Base-by-base conservation (phyloP, 768 basidiomycete genomes). In the Cyathus striatus region DNA sequence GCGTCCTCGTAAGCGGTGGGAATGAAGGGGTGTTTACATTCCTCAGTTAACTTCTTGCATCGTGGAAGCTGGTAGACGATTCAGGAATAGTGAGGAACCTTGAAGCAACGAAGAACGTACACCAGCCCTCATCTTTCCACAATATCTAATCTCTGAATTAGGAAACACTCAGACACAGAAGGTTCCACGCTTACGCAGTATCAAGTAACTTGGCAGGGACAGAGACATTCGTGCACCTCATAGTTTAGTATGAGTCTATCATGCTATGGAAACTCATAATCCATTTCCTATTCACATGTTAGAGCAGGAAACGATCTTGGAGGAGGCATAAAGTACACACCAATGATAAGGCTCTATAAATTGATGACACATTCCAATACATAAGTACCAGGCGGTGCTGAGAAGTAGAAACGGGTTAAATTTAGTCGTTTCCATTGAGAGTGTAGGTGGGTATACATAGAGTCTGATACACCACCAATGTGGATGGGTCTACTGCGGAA, bases 391-490 rank as follows among this genome's bases (percentile, higher is more conserved):
- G 1, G 83, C 85, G 1, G 86, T 65, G 52, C 86, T 85, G 10
- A 79, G 76, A 4, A 83, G 82, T 83, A 83, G 40, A 5, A 13
- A 14, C 17, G 23, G 12, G 16, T 20, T 41, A 33, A 13, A 13
- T 18, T 40, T 24, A 46, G 20, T n/a, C 3, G 43, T 18, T 41
- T 45, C 7, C 13, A 16, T 14, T n/a, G 23, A 25, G 23, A 23
- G 43, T 24, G 32, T 42, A 41, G 9, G 18, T 17, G 33, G 18
- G 34, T 34, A 53, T 78, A 45, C 47, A 86, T 87, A 1, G 77
- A 87, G 49, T 90, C 90, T 0, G 84, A 89, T 61, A 90, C 88
- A 10, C 88, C 80, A 2, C 77, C 66, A 67, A 84, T 72, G 46
- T 84, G 81, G 59, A 83, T 80, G 2, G 66, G 56, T 3, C 84